Percentiles rank a stretch among this genome's conserved stretches.
Evolutionary conservation across 768 basidiomycete species (phyloP).

Genomic region (Mycena amicta): DNA sequence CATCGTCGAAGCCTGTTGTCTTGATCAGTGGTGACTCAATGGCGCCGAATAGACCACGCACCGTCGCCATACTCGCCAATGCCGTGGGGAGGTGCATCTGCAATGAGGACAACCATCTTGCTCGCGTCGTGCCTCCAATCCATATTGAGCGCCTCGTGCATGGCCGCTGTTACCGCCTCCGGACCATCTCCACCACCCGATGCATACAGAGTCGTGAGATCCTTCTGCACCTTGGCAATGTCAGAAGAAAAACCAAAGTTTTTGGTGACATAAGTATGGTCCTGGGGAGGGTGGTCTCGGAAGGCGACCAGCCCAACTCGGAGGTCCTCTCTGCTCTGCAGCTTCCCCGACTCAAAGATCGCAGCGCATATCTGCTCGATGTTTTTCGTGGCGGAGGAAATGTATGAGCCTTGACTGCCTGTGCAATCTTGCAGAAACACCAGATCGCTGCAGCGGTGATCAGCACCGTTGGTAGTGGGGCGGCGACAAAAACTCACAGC

Average conservation of each 20-base stretch:
- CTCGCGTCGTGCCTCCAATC: conserved; percentile 87
- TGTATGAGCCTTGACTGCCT: conserved; percentile 88
- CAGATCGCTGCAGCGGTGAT: conserved; percentile 63
- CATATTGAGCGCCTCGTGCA: conserved; percentile 67
- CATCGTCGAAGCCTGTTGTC: conserved; percentile 80
- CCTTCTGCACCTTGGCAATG: conserved; percentile 81
- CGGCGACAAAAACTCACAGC: conserved; percentile 55
- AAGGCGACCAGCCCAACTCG: conserved; percentile 93
- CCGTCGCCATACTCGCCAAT: conserved; percentile 98
- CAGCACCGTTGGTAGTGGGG: conserved; percentile 4
- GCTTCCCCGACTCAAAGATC: conserved; percentile 91
- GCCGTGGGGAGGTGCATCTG: conserved; percentile 97
- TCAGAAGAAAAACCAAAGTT: conserved; percentile 95
- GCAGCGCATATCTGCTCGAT: conserved; percentile 93
- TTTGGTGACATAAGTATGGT: conserved; percentile 91
- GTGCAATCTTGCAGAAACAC: conserved; percentile 97
- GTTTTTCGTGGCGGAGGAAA: conserved; percentile 93
- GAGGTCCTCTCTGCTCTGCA: conserved; percentile 85
- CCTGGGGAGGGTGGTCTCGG: conserved; percentile 96
- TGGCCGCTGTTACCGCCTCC: conserved; percentile 93
- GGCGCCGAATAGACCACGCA: conserved; percentile 36
- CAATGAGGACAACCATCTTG: conserved; percentile 96
- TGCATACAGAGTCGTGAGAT: conserved; percentile 83
- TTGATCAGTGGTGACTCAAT: conserved; percentile 17
- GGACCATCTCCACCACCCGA: conserved; percentile 85